These are phyloP conservation scores for Scheffersomyces illinoinensis DNA, from an alignment of 1,139 yeast species.

Conservation along the genomic window DNA sequence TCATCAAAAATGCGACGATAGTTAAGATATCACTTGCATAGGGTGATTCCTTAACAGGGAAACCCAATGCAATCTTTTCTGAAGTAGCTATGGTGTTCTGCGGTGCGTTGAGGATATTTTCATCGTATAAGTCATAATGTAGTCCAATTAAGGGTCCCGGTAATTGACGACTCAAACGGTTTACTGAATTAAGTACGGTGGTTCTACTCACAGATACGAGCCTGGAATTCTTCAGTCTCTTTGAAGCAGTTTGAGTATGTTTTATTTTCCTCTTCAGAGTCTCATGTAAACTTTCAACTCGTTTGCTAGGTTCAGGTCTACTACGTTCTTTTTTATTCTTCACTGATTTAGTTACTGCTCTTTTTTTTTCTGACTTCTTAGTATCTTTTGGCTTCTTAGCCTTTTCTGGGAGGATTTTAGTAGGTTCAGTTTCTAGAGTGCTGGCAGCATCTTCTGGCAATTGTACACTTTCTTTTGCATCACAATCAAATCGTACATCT, in stretches of 20 bases:
- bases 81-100: slow-evolving; percentile 18
- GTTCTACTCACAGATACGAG: slow-evolving; percentile 26
- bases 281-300: neutral
- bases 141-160: slow-evolving; percentile 45
- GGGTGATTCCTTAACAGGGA: slow-evolving; percentile 28
- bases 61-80: slow-evolving; percentile 31
- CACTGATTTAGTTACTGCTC: slow-evolving; percentile 2
- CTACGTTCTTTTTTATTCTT: slow-evolving; percentile 2
- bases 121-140: slow-evolving; percentile 41
- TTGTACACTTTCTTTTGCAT: neutral
- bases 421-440: neutral
- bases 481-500: neutral
- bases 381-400: neutral
- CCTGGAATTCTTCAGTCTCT: slow-evolving; percentile 3
- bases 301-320: neutral
- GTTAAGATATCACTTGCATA: slow-evolving; percentile 48
- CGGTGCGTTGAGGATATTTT: slow-evolving; percentile 25
- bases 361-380: slow-evolving; percentile 1
- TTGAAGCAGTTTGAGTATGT: neutral
- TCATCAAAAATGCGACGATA: slow-evolving; percentile 44
- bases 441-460: neutral
- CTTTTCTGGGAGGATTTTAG: neutral
- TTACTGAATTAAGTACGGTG: slow-evolving; percentile 29
- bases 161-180: slow-evolving; percentile 34
- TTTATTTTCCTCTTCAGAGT: neutral